Conservation (phyloP, 371 early-diverging fungal species). For the Rhizopus sp. region DNA sequence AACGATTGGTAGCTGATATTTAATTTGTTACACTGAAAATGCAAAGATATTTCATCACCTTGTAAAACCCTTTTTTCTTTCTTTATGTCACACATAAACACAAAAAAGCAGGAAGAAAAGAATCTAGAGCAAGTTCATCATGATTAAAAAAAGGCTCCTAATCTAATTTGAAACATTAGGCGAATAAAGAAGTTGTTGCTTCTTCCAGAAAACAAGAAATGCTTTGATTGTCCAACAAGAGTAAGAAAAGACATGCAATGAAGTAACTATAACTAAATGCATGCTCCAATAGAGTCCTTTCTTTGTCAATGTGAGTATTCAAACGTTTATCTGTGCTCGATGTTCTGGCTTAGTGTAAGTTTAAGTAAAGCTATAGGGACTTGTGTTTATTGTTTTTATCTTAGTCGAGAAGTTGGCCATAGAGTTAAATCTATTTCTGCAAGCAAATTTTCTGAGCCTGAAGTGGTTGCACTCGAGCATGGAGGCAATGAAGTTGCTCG, state of each 20-base stretch:
- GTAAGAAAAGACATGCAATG: conserved; percentile 22
- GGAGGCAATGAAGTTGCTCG: conserved; percentile 62
- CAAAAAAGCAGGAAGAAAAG: conserved; percentile 23
- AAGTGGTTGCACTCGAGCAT: conserved; percentile 56
- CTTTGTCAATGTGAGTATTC: conserved; percentile 62
- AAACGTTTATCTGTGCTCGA: conserved; percentile 63
- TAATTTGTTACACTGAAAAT: too few relatives aligned
- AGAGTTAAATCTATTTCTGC: conserved; percentile 72
- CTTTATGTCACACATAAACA: background rate
- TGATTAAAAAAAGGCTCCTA: background rate
- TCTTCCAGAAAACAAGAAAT: conserved; percentile 63
- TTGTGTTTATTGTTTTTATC: background rate
- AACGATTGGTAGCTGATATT: background rate
- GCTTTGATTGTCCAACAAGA: conserved; percentile 68
- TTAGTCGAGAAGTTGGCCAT: conserved; percentile 69
- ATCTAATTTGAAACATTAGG: conserved; percentile 13
- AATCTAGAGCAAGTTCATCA: conserved; percentile 13
- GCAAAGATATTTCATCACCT: background rate
- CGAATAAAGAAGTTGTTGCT: conserved; percentile 36
- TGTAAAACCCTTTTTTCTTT: background rate
- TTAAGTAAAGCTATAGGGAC: background rate
- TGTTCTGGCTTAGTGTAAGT: conserved; percentile 72
- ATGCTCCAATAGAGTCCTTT: conserved; percentile 52
- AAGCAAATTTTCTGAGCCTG: conserved; percentile 63
- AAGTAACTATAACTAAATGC: conserved; percentile 2